These are phyloP conservation scores for Eremomyces bilateralis DNA, from an alignment of 495 filamentous ascomycete genomes.

Conservation along the genomic window DNA sequence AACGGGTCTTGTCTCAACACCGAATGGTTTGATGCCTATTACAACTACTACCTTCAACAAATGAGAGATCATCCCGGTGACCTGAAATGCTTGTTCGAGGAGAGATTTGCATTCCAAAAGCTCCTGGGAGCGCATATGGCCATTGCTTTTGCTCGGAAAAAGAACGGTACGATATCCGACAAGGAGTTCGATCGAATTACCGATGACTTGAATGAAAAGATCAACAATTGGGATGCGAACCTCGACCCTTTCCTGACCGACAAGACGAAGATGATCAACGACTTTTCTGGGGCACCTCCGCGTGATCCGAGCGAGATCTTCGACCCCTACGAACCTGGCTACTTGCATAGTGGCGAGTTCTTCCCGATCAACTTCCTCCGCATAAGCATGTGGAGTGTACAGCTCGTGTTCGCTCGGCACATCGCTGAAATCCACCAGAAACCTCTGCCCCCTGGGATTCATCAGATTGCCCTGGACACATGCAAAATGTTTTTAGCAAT, in stretches of 20 bases:
- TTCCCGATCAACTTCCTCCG: constrained; percentile 54
- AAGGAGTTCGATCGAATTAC: constrained; percentile 45
- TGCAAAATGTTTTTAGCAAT: constrained; percentile 63
- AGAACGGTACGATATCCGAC: constrained; percentile 35
- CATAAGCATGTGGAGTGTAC: constrained; percentile 56
- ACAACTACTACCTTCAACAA: constrained; percentile 39
- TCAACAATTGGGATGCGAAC: constrained; percentile 33
- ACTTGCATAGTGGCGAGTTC: constrained; percentile 42
- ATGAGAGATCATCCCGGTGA: constrained; percentile 37
- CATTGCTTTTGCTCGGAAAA: constrained; percentile 49
- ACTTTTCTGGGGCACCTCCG: constrained; percentile 29
- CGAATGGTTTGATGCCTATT: constrained; percentile 55
- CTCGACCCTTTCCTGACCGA: constrained; percentile 38
- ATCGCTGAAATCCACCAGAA: constrained; percentile 29
- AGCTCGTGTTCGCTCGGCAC: constrained; percentile 64
- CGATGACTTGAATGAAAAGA: constrained; percentile 26
- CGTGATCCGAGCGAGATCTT: constrained; percentile 41
- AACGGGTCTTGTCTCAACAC: constrained; percentile 49
- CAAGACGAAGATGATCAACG: constrained; percentile 31
- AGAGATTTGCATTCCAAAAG: constrained; percentile 39
- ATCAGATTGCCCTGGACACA: constrained; percentile 39
- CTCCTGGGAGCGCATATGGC: constrained; percentile 65
- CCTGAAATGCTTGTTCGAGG: constrained; percentile 41
- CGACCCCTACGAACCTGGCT: constrained; percentile 44
- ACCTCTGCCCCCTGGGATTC: constrained; percentile 30